Evolutionary conservation across 805 yeast species (phyloP), one percentile per base, ranked within the genome.

Genomic region (Myxozyma neglecta): DNA sequence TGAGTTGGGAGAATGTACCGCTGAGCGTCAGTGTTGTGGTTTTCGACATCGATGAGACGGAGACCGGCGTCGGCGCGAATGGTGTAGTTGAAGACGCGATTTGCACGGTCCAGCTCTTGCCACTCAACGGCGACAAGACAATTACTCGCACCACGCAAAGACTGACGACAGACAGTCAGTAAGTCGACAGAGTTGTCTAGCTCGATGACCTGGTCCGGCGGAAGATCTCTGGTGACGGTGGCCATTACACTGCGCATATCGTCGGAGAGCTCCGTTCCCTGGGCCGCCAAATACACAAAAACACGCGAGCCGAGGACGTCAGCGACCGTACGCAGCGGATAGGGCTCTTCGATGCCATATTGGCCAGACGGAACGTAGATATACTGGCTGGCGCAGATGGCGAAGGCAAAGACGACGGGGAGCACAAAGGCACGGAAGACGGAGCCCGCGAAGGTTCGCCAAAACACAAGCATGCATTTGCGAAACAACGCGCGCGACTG

Each of bases 91-190:
- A 71, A 74, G n/a, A 65, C 36, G 6, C 60, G 46, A n/a, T 50
- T 60, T 7, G 57, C 67, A 3, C 57, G 24, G 56, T 74, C 74
- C 34, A 73, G 61, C 18, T 53, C 35, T 58, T 74, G 64, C 76
- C 76, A 74, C 44, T 72, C 70, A 20, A 74, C 57, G 8, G 72
- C 76, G 14, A 73, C 74, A 29, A 70, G 70, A 57, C 76, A 74
- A 9, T 60, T 61, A 46, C 73, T 68, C 29, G 70, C 53, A 1
- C 76, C 76, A 20, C 69, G 65, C 20, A 74, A 64, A 36, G 69
- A 71, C 61, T 72, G 74, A 4, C 61, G 61, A 52, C 76, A 74
- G 20, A 66, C 52, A 0, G 63, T 49, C 53, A 64, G 66, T 34
- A 72, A 59, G 20, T 72, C 74, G 34, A 51, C 50, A 10, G 69